These are phyloP conservation scores for Hansenula lynferdii DNA, from an alignment of 1,139 yeast species.

Conservation along the genomic window DNA sequence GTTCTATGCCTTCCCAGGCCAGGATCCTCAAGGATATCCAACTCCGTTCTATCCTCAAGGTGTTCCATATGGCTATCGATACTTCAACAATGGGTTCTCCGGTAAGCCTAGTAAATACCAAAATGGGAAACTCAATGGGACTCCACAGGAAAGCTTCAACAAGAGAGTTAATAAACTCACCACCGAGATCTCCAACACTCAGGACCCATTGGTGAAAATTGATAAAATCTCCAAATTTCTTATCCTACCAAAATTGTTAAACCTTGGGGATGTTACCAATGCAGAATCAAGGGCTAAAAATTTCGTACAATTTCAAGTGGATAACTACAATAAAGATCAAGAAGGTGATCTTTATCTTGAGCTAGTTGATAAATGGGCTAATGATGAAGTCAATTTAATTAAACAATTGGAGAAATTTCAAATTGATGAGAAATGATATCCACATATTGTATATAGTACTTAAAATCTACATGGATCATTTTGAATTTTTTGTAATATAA, in stretches of 20 bases:
- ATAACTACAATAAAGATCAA: not conserved
- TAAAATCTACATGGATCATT: no score
- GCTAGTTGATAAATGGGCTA: constrained; percentile 12
- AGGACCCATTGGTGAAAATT: not conserved
- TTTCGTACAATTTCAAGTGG: not conserved
- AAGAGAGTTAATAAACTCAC: not conserved
- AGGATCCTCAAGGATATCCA: not conserved
- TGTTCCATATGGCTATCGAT: no score
- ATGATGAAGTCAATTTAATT: constrained; percentile 5
- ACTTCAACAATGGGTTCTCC: no score
- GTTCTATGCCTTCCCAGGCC: no score
- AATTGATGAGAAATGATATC: not conserved
- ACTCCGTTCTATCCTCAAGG: no score
- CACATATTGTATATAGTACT: not conserved
- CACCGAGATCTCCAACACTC: not conserved
- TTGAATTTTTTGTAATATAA: no score
- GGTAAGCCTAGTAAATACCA: no score
- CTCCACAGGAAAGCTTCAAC: no score
- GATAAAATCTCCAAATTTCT: constrained; percentile 18
- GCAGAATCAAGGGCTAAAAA: not conserved
- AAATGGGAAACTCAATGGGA: no score
- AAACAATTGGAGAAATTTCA: not conserved
- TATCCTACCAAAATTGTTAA: not conserved
- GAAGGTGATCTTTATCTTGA: constrained; percentile 7
- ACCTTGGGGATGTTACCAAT: not conserved